phyloP scores from a whole-genome alignment of 331 rosid species.

The Acacia concinna region DNA sequence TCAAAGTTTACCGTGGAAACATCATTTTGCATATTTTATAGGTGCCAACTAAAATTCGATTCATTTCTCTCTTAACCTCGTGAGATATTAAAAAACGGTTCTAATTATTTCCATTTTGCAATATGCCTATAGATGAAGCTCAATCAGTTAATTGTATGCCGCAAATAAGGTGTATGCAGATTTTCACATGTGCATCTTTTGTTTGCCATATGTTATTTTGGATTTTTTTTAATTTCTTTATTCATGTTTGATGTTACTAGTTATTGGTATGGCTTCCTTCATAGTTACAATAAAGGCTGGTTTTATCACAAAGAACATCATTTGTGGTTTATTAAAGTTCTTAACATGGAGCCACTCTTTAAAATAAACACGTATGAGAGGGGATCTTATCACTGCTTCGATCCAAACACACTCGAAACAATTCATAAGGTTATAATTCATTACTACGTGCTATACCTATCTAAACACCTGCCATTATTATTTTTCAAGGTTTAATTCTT shows the following conservation, averaged over 20 bases:
- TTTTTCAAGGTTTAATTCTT: neutral
- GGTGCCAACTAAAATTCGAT: conserved; percentile 48
- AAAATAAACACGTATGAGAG: conserved; percentile 76
- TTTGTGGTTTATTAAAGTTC: conserved; percentile 66
- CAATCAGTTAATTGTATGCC: neutral
- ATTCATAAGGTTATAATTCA: conserved; percentile 72
- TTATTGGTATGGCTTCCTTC: conserved; percentile 28
- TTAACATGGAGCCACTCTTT: conserved; percentile 82
- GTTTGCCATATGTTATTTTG: neutral
- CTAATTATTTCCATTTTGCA: neutral
- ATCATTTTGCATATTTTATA: conserved; percentile 87
- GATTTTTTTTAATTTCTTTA: neutral
- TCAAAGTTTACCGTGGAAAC: conserved; percentile 77
- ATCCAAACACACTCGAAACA: conserved; percentile 75
- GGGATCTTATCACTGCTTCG: conserved; percentile 89
- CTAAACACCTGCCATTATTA: neutral
- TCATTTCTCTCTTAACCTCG: neutral
- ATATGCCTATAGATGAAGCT: neutral
- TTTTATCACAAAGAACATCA: conserved; percentile 86
- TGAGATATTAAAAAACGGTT: neutral
- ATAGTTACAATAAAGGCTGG: conserved; percentile 81
- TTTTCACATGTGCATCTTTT: neutral
- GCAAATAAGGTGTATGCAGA: neutral
- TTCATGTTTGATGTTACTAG: neutral
- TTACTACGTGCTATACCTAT: neutral